Evolutionary conservation across 2,329 filamentous ascomycete genomes (phyloP), one percentile per base, ranked within the genome.

Genomic region (Monilinia fructigena): DNA sequence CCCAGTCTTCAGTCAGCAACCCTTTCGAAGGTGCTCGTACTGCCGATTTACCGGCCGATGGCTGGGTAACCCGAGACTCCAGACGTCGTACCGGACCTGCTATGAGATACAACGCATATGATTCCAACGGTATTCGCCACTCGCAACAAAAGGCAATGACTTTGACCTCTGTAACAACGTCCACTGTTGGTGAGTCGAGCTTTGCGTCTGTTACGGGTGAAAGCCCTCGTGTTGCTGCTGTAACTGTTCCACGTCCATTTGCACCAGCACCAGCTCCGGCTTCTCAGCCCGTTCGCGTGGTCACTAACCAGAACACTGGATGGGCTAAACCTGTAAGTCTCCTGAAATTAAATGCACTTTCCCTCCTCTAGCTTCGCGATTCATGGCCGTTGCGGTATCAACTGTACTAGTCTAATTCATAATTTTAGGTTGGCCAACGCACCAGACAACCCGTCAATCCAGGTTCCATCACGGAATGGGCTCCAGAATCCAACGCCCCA

Each of bases 1-100:
- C 65, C 2, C 48, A 63, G 38, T 69, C 70, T 3, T 71, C 70
- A 16, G 50, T 60, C 11, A 74, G 69, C 48, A 72, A 74, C 47
- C 58, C 65, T 8, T 70, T 69, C 38, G 68, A 74, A 50, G 55
- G 40, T 40, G 65, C 42, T 31, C 55, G 64, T 40, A 66, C 35
- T 40, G 62, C 42, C 5, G 66, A 63, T 52, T 26, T 67, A 31
- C 23, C n/a, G 12, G 7, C 26, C 8, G 45, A 28, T 5, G 60
- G 14, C 1, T 71, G 70, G 69, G 35, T 59, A 23, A 60, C 63
- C 18, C 55, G 63, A 10, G 66, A 70, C 45, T 62, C 64, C 14
- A 56, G 69, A 60, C 68, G 68, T 40, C 58, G 63, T 12, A 18
- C 42, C 28, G 35, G 56, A 12, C 23, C 38, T n/a, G 14, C 59